A percentile compares a stretch with the other conserved stretches of the same genome.
Conservation (phyloP, 2,329 filamentous ascomycete genomes). For the Ophiostoma sp. region DNA sequence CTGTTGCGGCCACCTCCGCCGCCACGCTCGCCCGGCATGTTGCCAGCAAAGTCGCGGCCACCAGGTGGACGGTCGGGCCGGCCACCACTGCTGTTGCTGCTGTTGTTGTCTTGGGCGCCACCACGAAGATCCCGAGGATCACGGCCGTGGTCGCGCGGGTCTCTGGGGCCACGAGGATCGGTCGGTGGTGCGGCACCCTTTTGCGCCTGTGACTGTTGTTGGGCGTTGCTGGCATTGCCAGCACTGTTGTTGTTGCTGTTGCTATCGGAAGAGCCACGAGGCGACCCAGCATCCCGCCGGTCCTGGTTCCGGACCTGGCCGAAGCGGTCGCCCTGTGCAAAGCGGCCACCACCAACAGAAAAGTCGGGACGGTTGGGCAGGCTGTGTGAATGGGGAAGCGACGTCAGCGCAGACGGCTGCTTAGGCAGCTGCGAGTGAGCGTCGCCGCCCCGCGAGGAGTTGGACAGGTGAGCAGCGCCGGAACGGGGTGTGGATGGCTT, state of each 20-base stretch:
- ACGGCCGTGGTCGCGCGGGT: constrained; percentile 16
- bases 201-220: not conserved
- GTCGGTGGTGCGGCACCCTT: not conserved
- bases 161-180: constrained; percentile 15
- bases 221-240: not conserved
- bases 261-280: not conserved
- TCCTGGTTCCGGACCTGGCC: constrained; percentile 32
- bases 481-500: constrained; percentile 36
- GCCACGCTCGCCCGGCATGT: constrained; percentile 7
- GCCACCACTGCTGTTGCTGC: not conserved
- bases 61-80: constrained; percentile 9
- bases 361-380: constrained; percentile 38
- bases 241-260: not conserved
- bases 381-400: constrained; percentile 34
- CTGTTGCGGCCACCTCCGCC: not conserved
- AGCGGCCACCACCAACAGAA: constrained; percentile 30
- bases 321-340: constrained; percentile 30
- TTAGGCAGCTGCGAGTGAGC: constrained; percentile 23
- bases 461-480: constrained; percentile 29
- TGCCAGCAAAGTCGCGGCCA: constrained; percentile 6
- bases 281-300: constrained; percentile 25
- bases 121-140: not conserved
- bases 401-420: constrained; percentile 40
- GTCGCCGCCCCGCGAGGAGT: not conserved
- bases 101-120: not conserved